Conservation (phyloP, 805 yeast species). For the Ogataea degrootiae region DNA sequence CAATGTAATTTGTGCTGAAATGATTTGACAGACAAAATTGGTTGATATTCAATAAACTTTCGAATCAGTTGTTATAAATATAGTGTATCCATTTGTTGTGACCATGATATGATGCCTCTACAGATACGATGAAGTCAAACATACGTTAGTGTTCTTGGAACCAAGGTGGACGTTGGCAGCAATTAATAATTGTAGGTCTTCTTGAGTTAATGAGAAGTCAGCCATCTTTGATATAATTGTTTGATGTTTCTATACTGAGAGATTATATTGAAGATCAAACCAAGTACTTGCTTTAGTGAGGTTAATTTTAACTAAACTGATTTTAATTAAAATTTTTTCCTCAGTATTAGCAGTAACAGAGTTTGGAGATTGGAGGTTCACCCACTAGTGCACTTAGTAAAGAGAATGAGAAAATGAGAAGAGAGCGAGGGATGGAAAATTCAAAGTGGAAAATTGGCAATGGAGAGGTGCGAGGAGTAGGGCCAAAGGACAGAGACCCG, state of each 20-base stretch:
- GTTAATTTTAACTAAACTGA: background rate
- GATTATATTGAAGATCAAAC: background rate
- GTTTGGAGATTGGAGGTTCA: background rate
- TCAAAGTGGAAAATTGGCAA: too few species aligned
- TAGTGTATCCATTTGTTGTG: background rate
- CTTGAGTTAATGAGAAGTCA: constrained; percentile 61
- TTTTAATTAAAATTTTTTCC: constrained; percentile 1
- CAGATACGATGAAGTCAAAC: constrained; percentile 28
- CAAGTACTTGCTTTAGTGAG: background rate
- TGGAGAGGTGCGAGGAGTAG: background rate
- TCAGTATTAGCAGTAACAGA: background rate
- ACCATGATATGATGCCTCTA: too few species aligned
- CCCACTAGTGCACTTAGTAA: too few species aligned
- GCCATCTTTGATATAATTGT: constrained; percentile 26
- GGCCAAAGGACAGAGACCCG: too few species aligned
- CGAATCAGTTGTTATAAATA: constrained; percentile 6
- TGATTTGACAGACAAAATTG: too few species aligned
- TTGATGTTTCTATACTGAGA: constrained; percentile 3
- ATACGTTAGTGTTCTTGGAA: constrained; percentile 98
- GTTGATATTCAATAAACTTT: background rate
- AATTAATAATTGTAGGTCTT: constrained; percentile 97
- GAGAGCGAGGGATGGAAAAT: too few species aligned
- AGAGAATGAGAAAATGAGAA: too few species aligned
- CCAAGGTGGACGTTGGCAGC: constrained; percentile 99
- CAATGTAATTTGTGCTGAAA: too few species aligned